Base-by-base conservation (phyloP, 352 stramenopile genomes). In the Globisporangium abappressorium region DNA sequence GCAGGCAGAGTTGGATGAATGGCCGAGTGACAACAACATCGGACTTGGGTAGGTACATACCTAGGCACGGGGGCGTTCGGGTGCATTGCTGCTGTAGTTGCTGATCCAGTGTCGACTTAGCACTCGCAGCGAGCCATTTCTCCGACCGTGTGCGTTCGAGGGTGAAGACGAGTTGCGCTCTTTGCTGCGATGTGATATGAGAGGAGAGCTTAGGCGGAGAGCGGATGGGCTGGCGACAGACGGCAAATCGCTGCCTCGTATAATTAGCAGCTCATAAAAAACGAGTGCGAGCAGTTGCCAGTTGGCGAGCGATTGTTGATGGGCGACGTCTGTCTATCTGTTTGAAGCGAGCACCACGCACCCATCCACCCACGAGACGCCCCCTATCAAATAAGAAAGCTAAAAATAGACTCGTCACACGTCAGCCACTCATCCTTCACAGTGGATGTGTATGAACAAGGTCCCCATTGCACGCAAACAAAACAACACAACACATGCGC, bases 1-100 rank as follows among this genome's bases (percentile, higher is more conserved):
- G 15, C 41, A 49, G 49, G 41, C 15, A 49, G 15, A 3, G 8
- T 6, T 8, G 15, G 15, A 5, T 49, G 30, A 33, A 33, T 20
- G 20, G 5, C 20, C 41, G 41, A 49, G 41, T 49, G 41, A 49
- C 8, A 49, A 9, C 41, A n/a, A n/a, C 41, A 49, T 6, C 41
- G 30, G 5, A 41, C 3, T 20, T n/a, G 22, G n/a, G 41, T 12
- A 46, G 38, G 41, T 43, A 71, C 64, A 30, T 71, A 84, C 76
- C 74, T 81, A 72, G 71, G 78, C 55, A 81, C 64, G 28, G 66
- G 64, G 47, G 70, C 70, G 64, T 72, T 71, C 62, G 74, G 53
- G 51, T 81, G 76, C 76, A 84, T 84, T 28, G 9, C 22, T 18
- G 24, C 43, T 49, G 15, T 46, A 30, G 55, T 3, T 18, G 18